Percentiles rank a stretch among this genome's conserved stretches.
Conservation (phyloP, 768 basidiomycete genomes). For the Boletellus sp. region DNA sequence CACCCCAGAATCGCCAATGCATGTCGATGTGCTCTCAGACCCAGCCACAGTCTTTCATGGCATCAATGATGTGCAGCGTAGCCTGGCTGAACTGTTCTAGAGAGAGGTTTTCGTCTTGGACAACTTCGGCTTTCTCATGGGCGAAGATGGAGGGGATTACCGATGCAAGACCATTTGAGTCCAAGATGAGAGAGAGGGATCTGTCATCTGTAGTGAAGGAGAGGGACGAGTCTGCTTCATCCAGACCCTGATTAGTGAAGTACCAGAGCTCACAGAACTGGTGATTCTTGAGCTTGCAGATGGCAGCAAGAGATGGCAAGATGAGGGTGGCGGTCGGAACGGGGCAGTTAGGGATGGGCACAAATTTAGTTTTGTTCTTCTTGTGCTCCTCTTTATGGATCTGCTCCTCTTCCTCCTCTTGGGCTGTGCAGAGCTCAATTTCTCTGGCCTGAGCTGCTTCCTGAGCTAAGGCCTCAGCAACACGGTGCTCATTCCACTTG, state of each 20-base stretch:
- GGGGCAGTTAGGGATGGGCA: neutral
- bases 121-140: neutral
- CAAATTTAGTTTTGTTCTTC: slow-evolving; percentile 5
- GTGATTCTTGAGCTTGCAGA: neutral
- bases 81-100: slow-evolving; percentile 15
- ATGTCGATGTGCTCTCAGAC: neutral
- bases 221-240: neutral
- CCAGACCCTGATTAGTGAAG: slow-evolving; percentile 14
- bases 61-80: slow-evolving; percentile 1
- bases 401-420: neutral
- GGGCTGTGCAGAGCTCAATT: too few relatives aligned
- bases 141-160: neutral
- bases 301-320: neutral
- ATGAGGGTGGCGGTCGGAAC: neutral
- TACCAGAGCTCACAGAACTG: slow-evolving; percentile 5
- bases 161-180: neutral
- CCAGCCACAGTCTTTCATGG: slow-evolving; percentile 10
- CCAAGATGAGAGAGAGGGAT: neutral
- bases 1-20: slow-evolving; percentile 5
- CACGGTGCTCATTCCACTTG: too few relatives aligned
- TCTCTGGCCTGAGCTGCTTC: too few relatives aligned
- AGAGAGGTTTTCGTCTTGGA: neutral
- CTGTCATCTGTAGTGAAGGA: neutral
- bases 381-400: neutral
- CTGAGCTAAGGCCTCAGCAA: too few relatives aligned